Conservation (phyloP, 768 basidiomycete species). For the Hygrocybe coccinea region DNA sequence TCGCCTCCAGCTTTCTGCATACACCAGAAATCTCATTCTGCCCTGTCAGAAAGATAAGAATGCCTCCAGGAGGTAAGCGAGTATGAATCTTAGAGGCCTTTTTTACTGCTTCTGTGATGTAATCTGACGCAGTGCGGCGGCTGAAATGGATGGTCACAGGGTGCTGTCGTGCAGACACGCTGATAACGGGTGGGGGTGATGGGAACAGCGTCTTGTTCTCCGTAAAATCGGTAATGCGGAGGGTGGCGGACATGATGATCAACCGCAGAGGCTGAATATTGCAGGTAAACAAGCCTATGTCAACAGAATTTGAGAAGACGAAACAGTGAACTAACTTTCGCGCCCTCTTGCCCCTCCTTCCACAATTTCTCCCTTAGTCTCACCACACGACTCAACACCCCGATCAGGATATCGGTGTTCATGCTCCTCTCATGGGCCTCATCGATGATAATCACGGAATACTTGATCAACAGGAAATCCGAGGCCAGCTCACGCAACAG, state of each 20-base stretch:
- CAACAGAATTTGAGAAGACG: background rate
- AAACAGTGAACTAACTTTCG: slow-evolving; percentile 50
- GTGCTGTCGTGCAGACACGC: slow-evolving; percentile 85
- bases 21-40: slow-evolving; percentile 91
- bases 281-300: slow-evolving; percentile 7
- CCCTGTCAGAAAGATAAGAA: slow-evolving; percentile 91
- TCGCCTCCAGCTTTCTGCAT: slow-evolving; percentile 73
- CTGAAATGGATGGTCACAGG: slow-evolving; percentile 95
- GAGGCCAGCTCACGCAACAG: slow-evolving; percentile 85
- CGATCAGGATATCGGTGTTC: slow-evolving; percentile 96
- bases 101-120: slow-evolving; percentile 83
- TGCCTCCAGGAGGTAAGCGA: slow-evolving; percentile 86
- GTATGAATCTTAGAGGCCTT: slow-evolving; percentile 91
- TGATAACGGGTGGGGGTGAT: slow-evolving; percentile 84
- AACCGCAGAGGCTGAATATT: slow-evolving; percentile 70
- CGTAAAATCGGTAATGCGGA: slow-evolving; percentile 89
- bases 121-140: slow-evolving; percentile 79
- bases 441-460: slow-evolving; percentile 93
- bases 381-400: slow-evolving; percentile 90
- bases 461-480: slow-evolving; percentile 91
- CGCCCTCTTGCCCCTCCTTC: slow-evolving; percentile 66
- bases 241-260: slow-evolving; percentile 98
- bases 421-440: slow-evolving; percentile 98
- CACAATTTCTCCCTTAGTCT: slow-evolving; percentile 87
- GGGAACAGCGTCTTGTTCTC: slow-evolving; percentile 79